Conservation (phyloP, 345 rosid species). For the Aquilaria malaccensis region DNA sequence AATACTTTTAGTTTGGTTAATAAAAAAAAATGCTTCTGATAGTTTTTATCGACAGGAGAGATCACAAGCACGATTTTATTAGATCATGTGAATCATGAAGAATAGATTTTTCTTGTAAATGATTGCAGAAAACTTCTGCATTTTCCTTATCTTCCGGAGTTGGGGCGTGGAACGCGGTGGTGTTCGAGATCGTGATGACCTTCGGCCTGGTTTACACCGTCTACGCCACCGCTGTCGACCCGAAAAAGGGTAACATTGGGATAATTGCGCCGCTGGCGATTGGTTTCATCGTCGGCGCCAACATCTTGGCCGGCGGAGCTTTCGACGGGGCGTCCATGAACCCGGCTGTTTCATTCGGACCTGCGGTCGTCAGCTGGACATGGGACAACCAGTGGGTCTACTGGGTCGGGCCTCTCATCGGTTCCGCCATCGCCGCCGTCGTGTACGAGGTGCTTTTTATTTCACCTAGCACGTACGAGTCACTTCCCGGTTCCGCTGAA, state of each 20-base stretch:
- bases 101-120: neutral
- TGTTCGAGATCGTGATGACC: constrained; percentile 92
- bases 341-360: constrained; percentile 93
- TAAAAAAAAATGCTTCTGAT: neutral
- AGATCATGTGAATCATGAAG: no score
- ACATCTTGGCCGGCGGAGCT: constrained; percentile 87
- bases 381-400: constrained; percentile 92
- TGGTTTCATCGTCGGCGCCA: constrained; percentile 89
- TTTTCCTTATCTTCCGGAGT: constrained; percentile 68
- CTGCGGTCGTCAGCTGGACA: constrained; percentile 94
- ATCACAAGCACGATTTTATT: no score
- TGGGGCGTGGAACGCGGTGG: constrained; percentile 61
- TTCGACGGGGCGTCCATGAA: constrained; percentile 94
- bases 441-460: constrained; percentile 62
- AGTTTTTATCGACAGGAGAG: neutral
- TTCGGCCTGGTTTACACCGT: constrained; percentile 90
- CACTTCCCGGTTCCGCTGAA: constrained; percentile 50
- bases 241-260: constrained; percentile 80
- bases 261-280: constrained; percentile 81
- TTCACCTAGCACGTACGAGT: constrained; percentile 43
- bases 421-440: constrained; percentile 64
- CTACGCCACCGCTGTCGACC: constrained; percentile 85
- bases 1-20: neutral
- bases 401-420: constrained; percentile 85
- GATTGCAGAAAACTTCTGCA: constrained; percentile 47